Evolutionary conservation across 2,329 filamentous ascomycete genomes (phyloP), one percentile per base, ranked within the genome.

Genomic region (Colletotrichum sp.): DNA sequence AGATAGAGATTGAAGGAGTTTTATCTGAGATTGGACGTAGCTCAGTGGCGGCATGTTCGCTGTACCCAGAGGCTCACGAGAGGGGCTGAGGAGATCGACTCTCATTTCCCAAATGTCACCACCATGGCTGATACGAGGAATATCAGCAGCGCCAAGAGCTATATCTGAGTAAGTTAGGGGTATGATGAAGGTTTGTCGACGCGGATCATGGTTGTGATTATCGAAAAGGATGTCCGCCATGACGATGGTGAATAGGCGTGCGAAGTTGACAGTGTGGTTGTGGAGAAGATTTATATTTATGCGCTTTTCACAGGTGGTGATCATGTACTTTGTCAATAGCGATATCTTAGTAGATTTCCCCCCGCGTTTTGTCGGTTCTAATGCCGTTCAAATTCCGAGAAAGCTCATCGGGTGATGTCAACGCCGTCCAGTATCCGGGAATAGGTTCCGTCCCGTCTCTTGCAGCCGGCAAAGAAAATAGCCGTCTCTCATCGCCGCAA

Each of bases 301-400:
- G 18, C 39, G 39, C 39, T n/a, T n/a, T 4, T 49, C 39, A 2
- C 18, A 49, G 18, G 39, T 49, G 39, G 39, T 49, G 39, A 49
- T 49, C 39, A n/a, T 49, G 39, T 10, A 49, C 39, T 49, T 44
- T 44, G 18, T 1, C 18, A 44, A 6, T 6, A 44, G 9, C 18
- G 9, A 44, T 44, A 10, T n/a, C 2, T 12, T 0, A 12, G 5
- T n/a, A 12, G 39, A 44, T 1, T 0, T 12, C 7, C 3, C 39
- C 9, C 18, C 39, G 18, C 39, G 18, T 44, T n/a, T n/a, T n/a
- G 5, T 6, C 12, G 18, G 9, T n/a, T 18, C 9, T 10, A n/a
- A 12, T 44, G 18, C 18, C 39, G 18, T 44, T 44, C 39, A 44
- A n/a, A 44, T 12, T 44, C 39, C 5, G 39, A n/a, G 39, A n/a